Evolutionary conservation across 108 stramenopile genomes (phyloP).

Genomic region (Skeletonema grethae): DNA sequence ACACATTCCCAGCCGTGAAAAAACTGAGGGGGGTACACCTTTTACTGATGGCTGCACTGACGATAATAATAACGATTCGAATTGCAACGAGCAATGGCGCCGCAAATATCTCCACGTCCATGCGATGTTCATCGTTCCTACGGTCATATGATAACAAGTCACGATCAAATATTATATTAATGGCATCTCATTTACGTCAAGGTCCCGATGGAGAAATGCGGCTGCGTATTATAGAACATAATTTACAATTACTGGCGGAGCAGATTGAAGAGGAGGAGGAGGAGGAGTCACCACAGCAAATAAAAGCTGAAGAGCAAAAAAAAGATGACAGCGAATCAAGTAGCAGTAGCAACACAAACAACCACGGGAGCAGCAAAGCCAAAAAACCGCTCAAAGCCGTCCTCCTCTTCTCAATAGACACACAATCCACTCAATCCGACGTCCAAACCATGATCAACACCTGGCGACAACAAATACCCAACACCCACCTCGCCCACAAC

Average conservation of each 20-base stretch:
- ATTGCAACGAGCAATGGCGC: neutral
- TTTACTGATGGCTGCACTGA: neutral
- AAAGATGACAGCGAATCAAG: neutral
- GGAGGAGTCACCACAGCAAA: neutral
- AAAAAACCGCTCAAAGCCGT: constrained; percentile 16
- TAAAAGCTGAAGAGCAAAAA: neutral
- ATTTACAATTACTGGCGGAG: constrained; percentile 20
- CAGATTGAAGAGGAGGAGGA: neutral
- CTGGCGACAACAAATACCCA: constrained; percentile 8
- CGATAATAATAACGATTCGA: neutral
- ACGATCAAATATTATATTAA: constrained; percentile 16
- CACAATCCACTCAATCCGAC: neutral
- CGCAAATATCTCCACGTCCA: neutral
- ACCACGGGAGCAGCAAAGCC: neutral
- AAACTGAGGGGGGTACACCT: neutral
- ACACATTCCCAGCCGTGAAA: neutral
- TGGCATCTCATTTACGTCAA: constrained; percentile 43
- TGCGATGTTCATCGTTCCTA: neutral
- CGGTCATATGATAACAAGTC: neutral
- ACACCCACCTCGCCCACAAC: neutral
- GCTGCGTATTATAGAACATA: constrained; percentile 39
- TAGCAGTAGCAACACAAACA: constrained; percentile 6
- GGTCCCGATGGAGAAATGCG: constrained; percentile 29
- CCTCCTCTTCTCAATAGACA: constrained; percentile 31
- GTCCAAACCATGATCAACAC: constrained; percentile 14